Evolutionary conservation across 2,329 filamentous ascomycete species (phyloP), one percentile per base, ranked within the genome.

Genomic region (Paramyrothecium roridum): DNA sequence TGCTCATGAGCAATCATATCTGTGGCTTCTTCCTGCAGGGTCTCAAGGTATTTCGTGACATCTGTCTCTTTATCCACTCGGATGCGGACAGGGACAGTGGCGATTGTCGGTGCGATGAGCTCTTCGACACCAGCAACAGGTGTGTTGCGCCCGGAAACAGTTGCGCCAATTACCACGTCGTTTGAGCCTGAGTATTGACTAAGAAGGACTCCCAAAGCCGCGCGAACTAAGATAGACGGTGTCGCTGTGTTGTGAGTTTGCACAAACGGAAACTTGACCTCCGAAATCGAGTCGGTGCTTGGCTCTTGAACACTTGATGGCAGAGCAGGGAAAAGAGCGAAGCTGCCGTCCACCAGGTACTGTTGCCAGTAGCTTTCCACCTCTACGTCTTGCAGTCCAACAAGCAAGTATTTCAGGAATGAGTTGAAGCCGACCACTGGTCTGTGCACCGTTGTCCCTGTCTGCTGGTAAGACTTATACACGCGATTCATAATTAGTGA

Each of bases 1-100:
- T 63, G 59, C 26, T 59, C 52, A 50, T 54, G 50, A 3, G 54
- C 40, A 13, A 59, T 57, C 57, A 60, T 61, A 7, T 52, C 57
- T 2, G 56, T 50, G 8, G 59, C 40, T 3, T 59, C 46, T 11
- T 20, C 17, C n/a, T 67, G 63, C 0, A 65, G 49, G 0, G 64
- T 61, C n/a, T 76, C 64, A 12, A 85, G 66, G 52, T 76, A 80
- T 19, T 78, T 63, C 0, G 58, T 57, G 2, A 68, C 48, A 16
- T 26, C 34, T 30, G 56, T 45, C 26, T 54, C 48, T 11, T 17
- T 37, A 17, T 59, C 53, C 3, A 62, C 23, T 2, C 43, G 26
- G 10, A 59, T 22, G 1, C 64, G 57, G 1, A 68, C 47, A 3
- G 67, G 68, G 0, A 70, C 60, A 7, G 62, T 66, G 2, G 64